Percentiles rank a stretch among this genome's conserved stretches.
These are phyloP conservation scores for Beauveria varroae DNA, from an alignment of 2,329 filamentous ascomycete genomes.

Conservation along the genomic window DNA sequence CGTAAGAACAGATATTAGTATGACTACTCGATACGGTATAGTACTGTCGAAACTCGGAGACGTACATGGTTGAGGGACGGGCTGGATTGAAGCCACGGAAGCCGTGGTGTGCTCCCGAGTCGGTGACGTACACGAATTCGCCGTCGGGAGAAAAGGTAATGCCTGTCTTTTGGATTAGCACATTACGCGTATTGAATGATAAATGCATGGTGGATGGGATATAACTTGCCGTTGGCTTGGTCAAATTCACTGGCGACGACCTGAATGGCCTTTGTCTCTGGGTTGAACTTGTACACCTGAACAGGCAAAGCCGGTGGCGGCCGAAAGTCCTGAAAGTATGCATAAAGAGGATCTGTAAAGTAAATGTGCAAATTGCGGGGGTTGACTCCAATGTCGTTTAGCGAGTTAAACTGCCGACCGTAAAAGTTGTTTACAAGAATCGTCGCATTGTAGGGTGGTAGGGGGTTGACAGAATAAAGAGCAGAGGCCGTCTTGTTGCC, in stretches of 20 bases:
- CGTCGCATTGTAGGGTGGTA: not conserved
- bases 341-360: slow-evolving; percentile 57
- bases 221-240: slow-evolving; percentile 40
- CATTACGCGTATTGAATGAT: too few relatives aligned
- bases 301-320: slow-evolving; percentile 43
- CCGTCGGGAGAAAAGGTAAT: slow-evolving; percentile 50
- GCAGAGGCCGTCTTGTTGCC: slow-evolving; percentile 24
- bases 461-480: slow-evolving; percentile 1
- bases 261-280: slow-evolving; percentile 40
- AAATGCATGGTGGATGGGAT: fast-evolving
- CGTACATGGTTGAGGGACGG: slow-evolving; percentile 40
- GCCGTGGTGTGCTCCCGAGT: slow-evolving; percentile 43
- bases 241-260: slow-evolving; percentile 51
- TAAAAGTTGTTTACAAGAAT: slow-evolving; percentile 52
- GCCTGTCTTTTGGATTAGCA: slow-evolving; percentile 23
- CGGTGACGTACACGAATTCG: slow-evolving; percentile 45
- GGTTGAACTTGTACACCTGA: slow-evolving; percentile 52
- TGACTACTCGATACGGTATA: too few relatives aligned
- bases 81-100: slow-evolving; percentile 35
- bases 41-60: not conserved
- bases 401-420: slow-evolving; percentile 51
- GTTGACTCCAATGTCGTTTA: slow-evolving; percentile 51
- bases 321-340: slow-evolving; percentile 50
- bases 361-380: slow-evolving; percentile 51
- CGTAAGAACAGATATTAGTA: not conserved